Percentiles rank a stretch among this genome's conserved stretches.
Evolutionary conservation across 345 rosid genomes (phyloP).

Genomic region (Melaleuca alternifolia): DNA sequence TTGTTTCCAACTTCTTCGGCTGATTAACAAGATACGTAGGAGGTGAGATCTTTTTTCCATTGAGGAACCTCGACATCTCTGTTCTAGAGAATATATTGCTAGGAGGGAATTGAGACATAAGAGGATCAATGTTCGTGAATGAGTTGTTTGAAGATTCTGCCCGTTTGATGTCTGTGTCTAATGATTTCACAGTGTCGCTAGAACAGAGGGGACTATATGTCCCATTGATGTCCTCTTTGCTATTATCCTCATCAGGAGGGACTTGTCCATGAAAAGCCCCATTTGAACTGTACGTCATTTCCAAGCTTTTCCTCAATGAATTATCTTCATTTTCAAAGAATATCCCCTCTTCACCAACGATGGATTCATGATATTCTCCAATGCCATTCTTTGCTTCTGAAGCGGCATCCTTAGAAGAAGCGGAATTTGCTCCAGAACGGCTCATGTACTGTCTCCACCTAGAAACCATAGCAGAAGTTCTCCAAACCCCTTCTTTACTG

Average conservation of each 20-base stretch:
- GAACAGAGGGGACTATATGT: slow-evolving; percentile 12
- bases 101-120: slow-evolving; percentile 81
- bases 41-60: slow-evolving; percentile 43
- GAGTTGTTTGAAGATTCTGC: slow-evolving; percentile 16
- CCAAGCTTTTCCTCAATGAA: slow-evolving; percentile 13
- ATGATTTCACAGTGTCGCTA: slow-evolving; percentile 14
- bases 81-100: slow-evolving; percentile 63
- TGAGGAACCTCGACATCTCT: slow-evolving; percentile 73
- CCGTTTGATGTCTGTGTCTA: slow-evolving; percentile 12
- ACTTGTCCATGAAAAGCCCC: slow-evolving; percentile 16
- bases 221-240: slow-evolving; percentile 13
- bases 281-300: slow-evolving; percentile 15
- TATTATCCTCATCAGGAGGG: slow-evolving; percentile 9
- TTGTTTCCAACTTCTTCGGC: slow-evolving; percentile 21
- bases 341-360: slow-evolving; percentile 14
- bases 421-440: slow-evolving; percentile 25
- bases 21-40: slow-evolving; percentile 33
- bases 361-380: slow-evolving; percentile 6
- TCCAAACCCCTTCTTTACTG: slow-evolving; percentile 88
- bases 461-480: slow-evolving; percentile 86
- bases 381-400: slow-evolving; percentile 6
- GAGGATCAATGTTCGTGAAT: slow-evolving; percentile 47
- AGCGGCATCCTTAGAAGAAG: slow-evolving; percentile 2
- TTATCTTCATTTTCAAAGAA: slow-evolving; percentile 21
- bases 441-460: slow-evolving; percentile 92